Percentiles rank a stretch among this genome's conserved stretches.
Evolutionary conservation across 345 rosid species (phyloP).

Genomic region (Melastoma malabathricum): DNA sequence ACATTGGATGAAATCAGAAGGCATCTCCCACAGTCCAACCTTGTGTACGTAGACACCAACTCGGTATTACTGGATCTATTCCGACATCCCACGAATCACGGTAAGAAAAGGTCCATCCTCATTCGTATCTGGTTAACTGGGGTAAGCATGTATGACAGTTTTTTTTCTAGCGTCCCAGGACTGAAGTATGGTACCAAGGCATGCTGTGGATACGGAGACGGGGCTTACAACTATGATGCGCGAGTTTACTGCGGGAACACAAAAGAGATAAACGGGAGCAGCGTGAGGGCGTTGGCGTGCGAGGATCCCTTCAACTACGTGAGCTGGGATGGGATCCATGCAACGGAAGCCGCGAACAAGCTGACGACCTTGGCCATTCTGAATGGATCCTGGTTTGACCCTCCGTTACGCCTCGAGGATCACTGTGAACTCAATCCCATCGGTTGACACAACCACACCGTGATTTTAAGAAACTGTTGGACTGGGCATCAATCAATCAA

Average conservation of each 20-base stretch:
- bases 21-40: constrained; percentile 22
- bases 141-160: too few species aligned
- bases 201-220: constrained; percentile 78
- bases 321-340: too few species aligned
- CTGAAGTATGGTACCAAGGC: constrained; percentile 43
- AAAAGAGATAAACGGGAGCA: constrained; percentile 27
- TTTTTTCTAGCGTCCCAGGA: constrained; percentile 23
- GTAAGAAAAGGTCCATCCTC: too few species aligned
- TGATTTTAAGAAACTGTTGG: too few species aligned
- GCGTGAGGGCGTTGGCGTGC: too few species aligned
- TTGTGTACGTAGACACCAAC: constrained; percentile 41
- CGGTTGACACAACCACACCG: too few species aligned
- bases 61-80: too few species aligned
- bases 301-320: constrained; percentile 44
- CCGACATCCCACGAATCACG: too few species aligned
- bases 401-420: constrained; percentile 32
- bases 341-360: too few species aligned
- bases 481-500: too few species aligned
- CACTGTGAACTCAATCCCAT: constrained; percentile 33
- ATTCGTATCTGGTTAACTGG: too few species aligned
- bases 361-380: constrained; percentile 39
- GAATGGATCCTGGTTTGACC: constrained; percentile 45
- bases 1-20: constrained; percentile 25
- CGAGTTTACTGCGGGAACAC: constrained; percentile 43
- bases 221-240: constrained; percentile 33